A percentile compares a stretch with the other conserved stretches of the same genome.
These are phyloP conservation scores for Flagelloscypha sp. DNA, from an alignment of 768 basidiomycete species.

Conservation along the genomic window DNA sequence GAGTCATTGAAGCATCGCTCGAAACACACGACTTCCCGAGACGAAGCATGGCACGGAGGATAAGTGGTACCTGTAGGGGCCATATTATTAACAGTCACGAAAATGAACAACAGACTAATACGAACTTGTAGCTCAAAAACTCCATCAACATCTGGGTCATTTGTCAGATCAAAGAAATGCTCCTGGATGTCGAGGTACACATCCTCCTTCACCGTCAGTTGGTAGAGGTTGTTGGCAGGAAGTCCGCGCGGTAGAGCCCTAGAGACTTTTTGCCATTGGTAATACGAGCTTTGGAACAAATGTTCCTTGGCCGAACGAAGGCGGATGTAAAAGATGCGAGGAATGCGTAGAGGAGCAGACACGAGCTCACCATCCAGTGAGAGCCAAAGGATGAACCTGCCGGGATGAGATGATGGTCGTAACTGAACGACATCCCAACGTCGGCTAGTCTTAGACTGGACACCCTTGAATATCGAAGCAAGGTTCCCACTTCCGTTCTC, in stretches of 20 bases:
- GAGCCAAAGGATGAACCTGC: constrained; percentile 86
- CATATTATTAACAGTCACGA: constrained; percentile 2
- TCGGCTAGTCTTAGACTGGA: constrained; percentile 48
- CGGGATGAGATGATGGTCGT: constrained; percentile 63
- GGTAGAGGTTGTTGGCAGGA: constrained; percentile 73
- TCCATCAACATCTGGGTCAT: constrained; percentile 91
- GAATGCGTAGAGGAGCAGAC: constrained; percentile 76
- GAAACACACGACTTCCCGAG: constrained; percentile 78
- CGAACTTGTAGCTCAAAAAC: constrained; percentile 88
- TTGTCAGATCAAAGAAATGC: constrained; percentile 87
- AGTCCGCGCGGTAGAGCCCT: constrained; percentile 74
- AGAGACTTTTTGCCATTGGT: constrained; percentile 64
- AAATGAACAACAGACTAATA: constrained; percentile 1
- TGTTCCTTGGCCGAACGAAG: constrained; percentile 62
- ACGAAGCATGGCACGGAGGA: constrained; percentile 71
- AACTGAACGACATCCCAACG: constrained; percentile 95
- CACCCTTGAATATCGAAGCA: constrained; percentile 59
- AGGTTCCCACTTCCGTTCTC: constrained; percentile 16
- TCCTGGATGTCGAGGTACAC: constrained; percentile 78
- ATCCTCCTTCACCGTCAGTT: constrained; percentile 74
- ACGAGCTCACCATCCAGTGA: constrained; percentile 72
- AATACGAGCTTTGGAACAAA: constrained; percentile 61
- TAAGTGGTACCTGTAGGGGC: constrained; percentile 60
- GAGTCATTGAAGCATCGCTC: constrained; percentile 55
- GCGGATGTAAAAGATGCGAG: constrained; percentile 91